Base-by-base conservation (phyloP, 2,329 filamentous ascomycete genomes). In the Thielaviopsis punctulata region DNA sequence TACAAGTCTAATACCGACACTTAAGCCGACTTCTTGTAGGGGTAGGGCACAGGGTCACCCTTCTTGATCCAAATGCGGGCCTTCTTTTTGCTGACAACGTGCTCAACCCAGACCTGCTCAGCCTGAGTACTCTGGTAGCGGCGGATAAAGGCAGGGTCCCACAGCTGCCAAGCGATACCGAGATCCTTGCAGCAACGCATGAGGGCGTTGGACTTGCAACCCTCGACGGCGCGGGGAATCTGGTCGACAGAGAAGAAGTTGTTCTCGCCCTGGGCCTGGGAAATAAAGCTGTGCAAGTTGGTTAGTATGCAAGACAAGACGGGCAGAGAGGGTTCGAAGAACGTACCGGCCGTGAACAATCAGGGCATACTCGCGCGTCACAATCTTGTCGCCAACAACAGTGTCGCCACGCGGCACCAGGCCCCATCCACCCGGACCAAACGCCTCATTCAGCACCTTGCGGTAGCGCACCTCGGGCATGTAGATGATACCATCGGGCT, bases 141-240 rank as follows among this genome's bases (percentile, higher is more conserved):
- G 60, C 85, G 79, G 58, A 96, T 87, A 69, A 84, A 98, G 52
- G 85, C 73, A 33, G 92, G 92, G 69, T 98, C 92, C 92, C 92
- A 98, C 19, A 98, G 76, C 68, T 98, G 92, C 58, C 84, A 89
- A 1, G 87, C 92, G 58, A 98, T 84, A 33, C 92, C 92, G 27
- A 98, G 70, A 66, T 98, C 92, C 71, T 98, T 98, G 73, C 92
- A 96, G 75, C 90, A 96, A 54, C 92, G 85, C 81, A 96, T 93
- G 59, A 98, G 74, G 12, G 92, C 92, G 64, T 98, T 98, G 57
- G 88, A 95, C 69, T 95, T 95, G 75, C 88, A 94, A 51, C 92
- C 92, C 68, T 98, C 92, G 55, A 89, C 89, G 8, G 92, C 89
- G 1, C 89, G 95, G 23, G 92, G 88, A 57, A 98, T 88, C 52